Conservation (phyloP, 768 basidiomycete genomes). For the Suillus bovinus region DNA sequence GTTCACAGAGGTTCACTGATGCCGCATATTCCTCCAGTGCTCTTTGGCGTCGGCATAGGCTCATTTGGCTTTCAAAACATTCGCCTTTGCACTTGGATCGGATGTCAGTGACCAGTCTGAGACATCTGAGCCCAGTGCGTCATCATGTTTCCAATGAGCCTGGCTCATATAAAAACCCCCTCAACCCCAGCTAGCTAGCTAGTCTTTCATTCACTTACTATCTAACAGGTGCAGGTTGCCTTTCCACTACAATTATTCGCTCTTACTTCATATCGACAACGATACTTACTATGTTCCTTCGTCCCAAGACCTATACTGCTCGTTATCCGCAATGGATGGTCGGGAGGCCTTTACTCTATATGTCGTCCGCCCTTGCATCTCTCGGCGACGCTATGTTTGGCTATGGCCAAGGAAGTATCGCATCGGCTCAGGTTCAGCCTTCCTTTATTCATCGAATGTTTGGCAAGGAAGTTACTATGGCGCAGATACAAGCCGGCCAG, state of each 20-base stretch:
- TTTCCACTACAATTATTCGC: conserved; percentile 3
- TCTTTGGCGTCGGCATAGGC: background rate
- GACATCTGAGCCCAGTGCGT: background rate
- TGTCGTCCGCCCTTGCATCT: conserved; percentile 53
- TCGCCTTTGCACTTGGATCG: background rate
- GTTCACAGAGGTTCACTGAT: no score
- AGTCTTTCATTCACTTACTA: background rate
- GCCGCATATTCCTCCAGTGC: no score
- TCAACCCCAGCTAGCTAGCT: background rate
- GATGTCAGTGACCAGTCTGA: background rate
- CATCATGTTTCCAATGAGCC: conserved; percentile 4
- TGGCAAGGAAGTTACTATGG: conserved; percentile 43
- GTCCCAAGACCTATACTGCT: conserved; percentile 40
- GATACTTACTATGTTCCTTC: conserved; percentile 30
- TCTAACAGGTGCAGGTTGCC: conserved; percentile 2
- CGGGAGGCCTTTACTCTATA: conserved; percentile 48
- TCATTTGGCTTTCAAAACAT: background rate
- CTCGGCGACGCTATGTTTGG: conserved; percentile 60
- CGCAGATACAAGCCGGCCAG: conserved; percentile 42
- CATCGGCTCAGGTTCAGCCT: conserved; percentile 51
- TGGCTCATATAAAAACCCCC: background rate
- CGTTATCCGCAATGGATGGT: conserved; percentile 56
- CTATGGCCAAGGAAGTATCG: conserved; percentile 54
- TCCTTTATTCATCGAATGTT: conserved; percentile 53
- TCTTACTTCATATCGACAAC: conserved; percentile 15